Percentiles rank a stretch among this genome's conserved stretches.
Evolutionary conservation across 2,329 filamentous ascomycete genomes (phyloP).

Genomic region (Ascomycota sp.): DNA sequence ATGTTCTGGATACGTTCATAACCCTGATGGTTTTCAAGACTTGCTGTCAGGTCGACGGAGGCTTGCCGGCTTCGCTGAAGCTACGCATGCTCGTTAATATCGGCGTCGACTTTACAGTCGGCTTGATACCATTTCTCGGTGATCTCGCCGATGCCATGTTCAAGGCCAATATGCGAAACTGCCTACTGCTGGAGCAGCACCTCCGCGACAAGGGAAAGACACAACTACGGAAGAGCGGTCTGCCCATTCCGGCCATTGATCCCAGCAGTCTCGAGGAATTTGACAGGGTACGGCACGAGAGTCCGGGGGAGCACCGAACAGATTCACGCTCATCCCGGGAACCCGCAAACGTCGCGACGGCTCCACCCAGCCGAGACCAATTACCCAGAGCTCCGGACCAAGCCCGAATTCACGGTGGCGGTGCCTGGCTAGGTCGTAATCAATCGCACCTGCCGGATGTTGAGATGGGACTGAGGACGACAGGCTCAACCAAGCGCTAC

Average conservation of each 20-base stretch:
- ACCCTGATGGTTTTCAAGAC: constrained; percentile 55
- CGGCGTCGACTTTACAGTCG: constrained; percentile 49
- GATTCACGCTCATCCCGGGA: constrained; percentile 7
- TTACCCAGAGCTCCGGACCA: constrained; percentile 9
- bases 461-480: constrained; percentile 13
- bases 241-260: constrained; percentile 25
- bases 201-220: constrained; percentile 48
- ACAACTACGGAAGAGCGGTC: constrained; percentile 25
- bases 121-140: constrained; percentile 56
- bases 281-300: constrained; percentile 18
- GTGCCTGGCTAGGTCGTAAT: constrained; percentile 11
- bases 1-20: constrained; percentile 52
- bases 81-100: constrained; percentile 68
- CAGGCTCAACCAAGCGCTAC: too few species aligned
- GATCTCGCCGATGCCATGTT: constrained; percentile 53
- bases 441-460: constrained; percentile 10
- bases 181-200: constrained; percentile 45
- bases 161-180: constrained; percentile 60
- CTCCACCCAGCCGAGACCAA: constrained; percentile 4
- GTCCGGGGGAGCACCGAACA: constrained; percentile 9
- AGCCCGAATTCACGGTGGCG: constrained; percentile 9
- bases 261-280: constrained; percentile 32
- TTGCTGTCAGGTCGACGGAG: constrained; percentile 56
- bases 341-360: constrained; percentile 6
- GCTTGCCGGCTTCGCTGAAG: constrained; percentile 40